Base-by-base conservation (phyloP, 2,329 filamentous ascomycete species). In the Penicillium freii region DNA sequence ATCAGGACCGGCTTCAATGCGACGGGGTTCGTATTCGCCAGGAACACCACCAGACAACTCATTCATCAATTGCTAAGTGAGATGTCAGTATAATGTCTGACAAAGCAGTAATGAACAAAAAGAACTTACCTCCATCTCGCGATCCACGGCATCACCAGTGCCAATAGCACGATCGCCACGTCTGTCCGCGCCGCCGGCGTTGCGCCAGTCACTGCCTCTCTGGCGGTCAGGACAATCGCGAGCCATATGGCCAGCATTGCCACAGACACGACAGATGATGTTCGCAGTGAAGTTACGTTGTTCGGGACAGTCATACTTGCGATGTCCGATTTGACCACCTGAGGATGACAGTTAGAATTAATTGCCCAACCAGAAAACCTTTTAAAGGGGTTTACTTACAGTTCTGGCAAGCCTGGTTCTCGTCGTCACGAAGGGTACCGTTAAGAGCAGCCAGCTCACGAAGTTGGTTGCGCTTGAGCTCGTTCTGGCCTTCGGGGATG, bases 371-470 rank as follows among this genome's bases (percentile, higher is more conserved):
- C 21, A 27, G 51, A 11, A 11, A 21, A 31, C 33, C 15, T n/a
- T 13, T 23, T 8, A 42, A 40, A 36, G 23, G 27, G 27, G 25
- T 19, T 13, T 42, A 76, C 81, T 74, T 77, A 80, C 86, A 99
- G 81, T 99, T 99, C 80, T 99, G 94, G 79, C 94, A 99, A 65
- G 94, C 94, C 76, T 99, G 94, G 77, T 99, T 99, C 75, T 99
- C 94, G 71, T 99, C 94, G 73, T 99, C 94, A 81, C 94, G 93
- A 21, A 99, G 87, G 9, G 94, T 99, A 85, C 94, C 94, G 86
- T 99, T 99, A 69, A 99, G 89, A 27, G 94, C 92, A 43, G 94
- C 94, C 64, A 99, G 90, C 77, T 99, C 94, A 78, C 94, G 91
- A 56, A 99, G 89, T 78, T 99, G 94, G 78, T 97, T 97, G 55